Base-by-base conservation (phyloP, 2,329 filamentous ascomycete species). In the Sporothrix sp. region DNA sequence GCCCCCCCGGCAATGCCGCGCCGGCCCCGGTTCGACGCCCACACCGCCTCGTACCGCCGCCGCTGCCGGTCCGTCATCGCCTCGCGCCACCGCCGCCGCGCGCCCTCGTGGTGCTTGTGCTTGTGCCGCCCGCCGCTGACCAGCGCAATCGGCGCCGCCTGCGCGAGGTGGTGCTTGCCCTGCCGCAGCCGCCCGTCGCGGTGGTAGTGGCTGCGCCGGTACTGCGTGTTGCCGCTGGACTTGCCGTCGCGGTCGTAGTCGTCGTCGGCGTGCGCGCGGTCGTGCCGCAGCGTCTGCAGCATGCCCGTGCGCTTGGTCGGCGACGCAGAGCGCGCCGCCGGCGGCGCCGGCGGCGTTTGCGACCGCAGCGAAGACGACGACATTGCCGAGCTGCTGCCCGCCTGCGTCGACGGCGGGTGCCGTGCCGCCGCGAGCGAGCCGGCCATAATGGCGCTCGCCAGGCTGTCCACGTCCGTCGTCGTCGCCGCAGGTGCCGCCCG, bases 31-130 rank as follows among this genome's bases (percentile, higher is more conserved):
- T 93, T 93, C 37, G 85, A 87, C 1, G 87, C 87, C 85, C 86
- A 93, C 1, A 93, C 77, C 2, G 84, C 87, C 64, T 91, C 87
- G 64, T 93, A 93, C 1, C 87, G 75, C 60, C 85, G 85, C n/a
- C 84, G 72, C 61, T 93, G 85, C 5, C 79, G 71, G 43, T 79
- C 75, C 0, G 83, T 86, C 37, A 93, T 78, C 54, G 80, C 74
- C 57, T 90, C 85, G 37, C 85, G 77, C 87, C 87, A 93, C 7
- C 85, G 78, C 60, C 80, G 82, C 16, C 86, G 76, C 4, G 84
- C 76, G 0, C 84, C 86, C 62, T 91, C 86, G 58, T 87, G 81
- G 60, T 93, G 86, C 1, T 81, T 76, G 62, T 90, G 85, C 53
- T 84, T 82, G 47, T 54, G 48, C 33, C 51, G 52, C 9, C 53